phyloP scores from a whole-genome alignment of 345 rosid genomes.

The Euphorbia tirucalli region DNA sequence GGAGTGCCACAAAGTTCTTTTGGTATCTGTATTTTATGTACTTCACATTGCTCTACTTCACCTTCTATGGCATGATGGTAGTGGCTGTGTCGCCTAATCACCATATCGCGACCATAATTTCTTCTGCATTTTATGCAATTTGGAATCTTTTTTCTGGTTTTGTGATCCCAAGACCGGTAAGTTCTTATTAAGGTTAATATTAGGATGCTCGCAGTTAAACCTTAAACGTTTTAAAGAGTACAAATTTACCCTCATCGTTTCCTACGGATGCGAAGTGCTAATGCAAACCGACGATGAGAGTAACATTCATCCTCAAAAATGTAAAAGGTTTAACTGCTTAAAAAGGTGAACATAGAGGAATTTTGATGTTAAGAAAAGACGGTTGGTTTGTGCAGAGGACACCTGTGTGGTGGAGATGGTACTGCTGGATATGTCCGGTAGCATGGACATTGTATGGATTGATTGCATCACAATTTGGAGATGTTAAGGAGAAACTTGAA shows the following conservation, averaged over 20 bases:
- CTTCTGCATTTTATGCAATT: conserved; percentile 17
- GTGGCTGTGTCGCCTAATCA: conserved; percentile 20
- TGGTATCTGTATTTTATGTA: conserved; percentile 20
- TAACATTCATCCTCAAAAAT: too few species aligned
- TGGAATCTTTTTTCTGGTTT: conserved; percentile 24
- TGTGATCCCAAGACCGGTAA: conserved; percentile 11
- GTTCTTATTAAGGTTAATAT: too few species aligned
- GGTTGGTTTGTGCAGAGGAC: conserved; percentile 20
- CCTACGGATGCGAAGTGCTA: too few species aligned
- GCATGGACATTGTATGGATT: conserved; percentile 36
- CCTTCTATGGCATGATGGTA: conserved; percentile 23
- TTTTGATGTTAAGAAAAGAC: not conserved
- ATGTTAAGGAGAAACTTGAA: conserved; percentile 13
- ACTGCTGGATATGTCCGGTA: conserved; percentile 26
- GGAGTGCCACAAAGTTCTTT: conserved; percentile 15
- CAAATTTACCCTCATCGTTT: too few species aligned
- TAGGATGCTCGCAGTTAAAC: too few species aligned
- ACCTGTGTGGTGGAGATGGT: conserved; percentile 37
- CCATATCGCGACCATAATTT: conserved; percentile 11
- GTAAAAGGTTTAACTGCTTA: too few species aligned
- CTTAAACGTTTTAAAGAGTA: too few species aligned
- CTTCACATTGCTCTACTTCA: conserved; percentile 22
- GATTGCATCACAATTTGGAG: conserved; percentile 33
- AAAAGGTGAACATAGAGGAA: too few species aligned
- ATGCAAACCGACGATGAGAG: too few species aligned